phyloP scores from a whole-genome alignment of 2,329 filamentous ascomycete genomes.

The Colletotrichum caudatum region DNA sequence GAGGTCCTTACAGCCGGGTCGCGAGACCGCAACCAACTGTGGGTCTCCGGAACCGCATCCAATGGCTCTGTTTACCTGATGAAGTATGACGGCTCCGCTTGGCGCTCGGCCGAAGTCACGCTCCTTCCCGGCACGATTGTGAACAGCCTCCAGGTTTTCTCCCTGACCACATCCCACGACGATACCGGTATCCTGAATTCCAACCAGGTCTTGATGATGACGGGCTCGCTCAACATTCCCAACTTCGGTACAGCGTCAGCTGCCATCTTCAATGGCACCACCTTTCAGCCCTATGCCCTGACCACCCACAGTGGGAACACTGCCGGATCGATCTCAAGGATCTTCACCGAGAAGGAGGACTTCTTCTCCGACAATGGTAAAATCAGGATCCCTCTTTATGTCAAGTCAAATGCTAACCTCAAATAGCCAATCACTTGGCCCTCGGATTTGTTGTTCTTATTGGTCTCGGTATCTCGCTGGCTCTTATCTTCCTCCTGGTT shows the following conservation, averaged over 20 bases:
- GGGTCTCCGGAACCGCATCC: conserved; percentile 78
- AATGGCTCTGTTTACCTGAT: conserved; percentile 79
- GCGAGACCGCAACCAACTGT: conserved; percentile 78
- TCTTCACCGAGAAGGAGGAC: conserved; percentile 86
- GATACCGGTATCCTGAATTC: conserved; percentile 72
- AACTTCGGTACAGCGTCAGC: conserved; percentile 85
- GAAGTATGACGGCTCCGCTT: conserved; percentile 81
- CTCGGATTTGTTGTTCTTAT: conserved; percentile 85
- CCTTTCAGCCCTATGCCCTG: conserved; percentile 82
- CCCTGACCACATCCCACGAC: conserved; percentile 75
- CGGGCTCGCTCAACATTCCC: conserved; percentile 83
- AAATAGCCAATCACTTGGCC: conserved; percentile 68
- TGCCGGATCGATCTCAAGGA: conserved; percentile 79
- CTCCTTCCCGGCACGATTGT: conserved; percentile 77
- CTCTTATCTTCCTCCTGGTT: conserved; percentile 81
- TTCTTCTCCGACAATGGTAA: conserved; percentile 76
- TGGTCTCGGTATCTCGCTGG: conserved; percentile 81
- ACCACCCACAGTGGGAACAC: conserved; percentile 75
- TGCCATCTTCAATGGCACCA: conserved; percentile 87
- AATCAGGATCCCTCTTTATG: conserved; percentile 51
- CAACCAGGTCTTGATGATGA: conserved; percentile 81
- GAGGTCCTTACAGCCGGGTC: conserved; percentile 81
- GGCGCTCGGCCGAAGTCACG: conserved; percentile 72
- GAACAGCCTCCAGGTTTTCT: conserved; percentile 84
- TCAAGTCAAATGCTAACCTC: conserved; percentile 43